phyloP scores from a whole-genome alignment of 2,329 filamentous ascomycete species.

The Colletotrichum cereale region DNA sequence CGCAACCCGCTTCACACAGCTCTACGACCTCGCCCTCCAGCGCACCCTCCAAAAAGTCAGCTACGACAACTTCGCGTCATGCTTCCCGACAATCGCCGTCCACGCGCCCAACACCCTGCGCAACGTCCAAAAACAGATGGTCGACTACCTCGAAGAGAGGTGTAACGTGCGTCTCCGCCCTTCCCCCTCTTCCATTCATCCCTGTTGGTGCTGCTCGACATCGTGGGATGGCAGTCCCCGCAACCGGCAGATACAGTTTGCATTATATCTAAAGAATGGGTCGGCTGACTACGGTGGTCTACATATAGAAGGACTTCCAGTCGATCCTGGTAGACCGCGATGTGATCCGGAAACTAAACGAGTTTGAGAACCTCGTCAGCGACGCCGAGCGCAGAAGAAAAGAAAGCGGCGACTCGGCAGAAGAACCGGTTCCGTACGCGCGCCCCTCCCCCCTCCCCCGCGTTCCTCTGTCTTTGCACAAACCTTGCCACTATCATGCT shows the following conservation, averaged over 20 bases:
- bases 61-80: conserved; percentile 69
- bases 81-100: conserved; percentile 71
- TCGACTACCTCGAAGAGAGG: conserved; percentile 65
- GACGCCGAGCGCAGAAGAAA: conserved; percentile 60
- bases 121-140: conserved; percentile 70
- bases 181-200: background rate
- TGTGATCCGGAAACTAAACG: conserved; percentile 70
- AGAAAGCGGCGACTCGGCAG: conserved; percentile 46
- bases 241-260: background rate
- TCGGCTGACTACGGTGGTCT: conserved; percentile 4
- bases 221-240: background rate
- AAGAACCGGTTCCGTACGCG: conserved; percentile 59
- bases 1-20: conserved; percentile 65
- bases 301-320: conserved; percentile 66
- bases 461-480: background rate
- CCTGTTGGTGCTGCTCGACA: background rate
- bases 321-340: conserved; percentile 63
- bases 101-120: conserved; percentile 64
- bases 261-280: background rate
- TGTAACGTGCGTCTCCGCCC: conserved; percentile 58
- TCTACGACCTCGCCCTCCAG: conserved; percentile 65
- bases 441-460: background rate
- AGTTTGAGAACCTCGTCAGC: conserved; percentile 67
- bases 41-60: conserved; percentile 65
- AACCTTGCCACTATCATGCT: background rate